Evolutionary conservation across 371 early-diverging fungal genomes (phyloP).

Genomic region (Mucor piriformis): DNA sequence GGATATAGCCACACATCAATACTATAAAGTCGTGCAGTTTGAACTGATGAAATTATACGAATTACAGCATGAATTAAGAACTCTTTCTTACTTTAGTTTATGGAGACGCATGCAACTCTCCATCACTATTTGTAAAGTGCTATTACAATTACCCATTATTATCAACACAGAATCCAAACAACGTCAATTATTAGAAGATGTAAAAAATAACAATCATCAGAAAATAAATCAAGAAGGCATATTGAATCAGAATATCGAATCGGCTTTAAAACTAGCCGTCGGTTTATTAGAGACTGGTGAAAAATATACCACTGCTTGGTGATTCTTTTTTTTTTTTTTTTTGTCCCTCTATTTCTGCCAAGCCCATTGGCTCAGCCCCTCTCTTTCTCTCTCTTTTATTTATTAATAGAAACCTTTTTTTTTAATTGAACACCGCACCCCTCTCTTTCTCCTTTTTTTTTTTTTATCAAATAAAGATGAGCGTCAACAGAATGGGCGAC

Average conservation of each 20-base stretch:
- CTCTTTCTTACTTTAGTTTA: constrained; percentile 61
- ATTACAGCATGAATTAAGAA: constrained; percentile 59
- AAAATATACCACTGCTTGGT: constrained; percentile 45
- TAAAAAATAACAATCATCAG: constrained; percentile 20
- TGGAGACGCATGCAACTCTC: constrained; percentile 61
- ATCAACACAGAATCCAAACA: constrained; percentile 47
- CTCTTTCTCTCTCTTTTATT: not conserved
- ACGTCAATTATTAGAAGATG: constrained; percentile 32
- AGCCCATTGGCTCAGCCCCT: constrained; percentile 3
- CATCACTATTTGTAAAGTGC: constrained; percentile 57
- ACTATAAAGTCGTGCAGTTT: constrained; percentile 62
- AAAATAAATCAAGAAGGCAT: constrained; percentile 26
- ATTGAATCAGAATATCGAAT: constrained; percentile 55
- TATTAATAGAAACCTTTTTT: not conserved
- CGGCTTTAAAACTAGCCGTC: constrained; percentile 57
- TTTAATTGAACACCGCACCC: not conserved
- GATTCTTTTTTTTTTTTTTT: constrained; percentile 1
- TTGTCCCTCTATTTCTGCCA: not conserved
- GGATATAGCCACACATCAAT: constrained; percentile 58
- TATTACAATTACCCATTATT: constrained; percentile 62
- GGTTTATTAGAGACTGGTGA: constrained; percentile 59
- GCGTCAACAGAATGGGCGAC: constrained; percentile 51
- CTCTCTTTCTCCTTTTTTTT: constrained; percentile 7
- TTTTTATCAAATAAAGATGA: constrained; percentile 24
- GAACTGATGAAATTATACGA: constrained; percentile 65